Percentiles rank a stretch among this genome's conserved stretches.
These are phyloP conservation scores for Rugonectria rugulosa DNA, from an alignment of 2,329 filamentous ascomycete genomes.

Conservation along the genomic window DNA sequence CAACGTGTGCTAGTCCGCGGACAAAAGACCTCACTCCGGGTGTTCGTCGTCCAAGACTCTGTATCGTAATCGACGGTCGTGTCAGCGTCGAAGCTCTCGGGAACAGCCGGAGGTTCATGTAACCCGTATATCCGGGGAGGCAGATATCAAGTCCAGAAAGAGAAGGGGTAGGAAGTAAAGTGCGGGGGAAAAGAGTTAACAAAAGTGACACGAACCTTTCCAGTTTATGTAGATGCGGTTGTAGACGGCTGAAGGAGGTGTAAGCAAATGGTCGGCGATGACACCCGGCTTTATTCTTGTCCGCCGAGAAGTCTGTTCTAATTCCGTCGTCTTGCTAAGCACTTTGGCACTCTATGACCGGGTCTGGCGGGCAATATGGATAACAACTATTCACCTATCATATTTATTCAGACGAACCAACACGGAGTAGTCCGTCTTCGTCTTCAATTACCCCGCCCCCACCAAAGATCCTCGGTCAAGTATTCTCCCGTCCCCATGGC, in stretches of 20 bases:
- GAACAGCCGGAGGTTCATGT: slow-evolving; percentile 26
- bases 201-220: too few species aligned
- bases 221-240: too few species aligned
- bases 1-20: slow-evolving; percentile 10
- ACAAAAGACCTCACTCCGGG: slow-evolving; percentile 5
- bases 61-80: slow-evolving; percentile 4
- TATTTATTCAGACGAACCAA: too few species aligned
- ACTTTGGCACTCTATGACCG: too few species aligned
- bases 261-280: neutral
- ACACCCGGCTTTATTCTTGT: slow-evolving; percentile 3
- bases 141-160: neutral
- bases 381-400: too few species aligned
- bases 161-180: neutral
- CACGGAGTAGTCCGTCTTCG: neutral
- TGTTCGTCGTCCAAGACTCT: neutral
- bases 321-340: too few species aligned
- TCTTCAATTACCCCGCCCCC: slow-evolving; percentile 16
- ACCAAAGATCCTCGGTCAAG: slow-evolving; percentile 3
- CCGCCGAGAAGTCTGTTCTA: neutral
- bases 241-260: slow-evolving; percentile 13
- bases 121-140: neutral
- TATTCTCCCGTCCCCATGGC: slow-evolving; percentile 17
- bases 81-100: neutral
- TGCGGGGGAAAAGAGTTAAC: neutral
- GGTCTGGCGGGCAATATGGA: too few species aligned